A percentile compares a stretch with the other conserved stretches of the same genome.
Conservation (phyloP, 257 asterid genomes). For the Buddleja alternifolia region DNA sequence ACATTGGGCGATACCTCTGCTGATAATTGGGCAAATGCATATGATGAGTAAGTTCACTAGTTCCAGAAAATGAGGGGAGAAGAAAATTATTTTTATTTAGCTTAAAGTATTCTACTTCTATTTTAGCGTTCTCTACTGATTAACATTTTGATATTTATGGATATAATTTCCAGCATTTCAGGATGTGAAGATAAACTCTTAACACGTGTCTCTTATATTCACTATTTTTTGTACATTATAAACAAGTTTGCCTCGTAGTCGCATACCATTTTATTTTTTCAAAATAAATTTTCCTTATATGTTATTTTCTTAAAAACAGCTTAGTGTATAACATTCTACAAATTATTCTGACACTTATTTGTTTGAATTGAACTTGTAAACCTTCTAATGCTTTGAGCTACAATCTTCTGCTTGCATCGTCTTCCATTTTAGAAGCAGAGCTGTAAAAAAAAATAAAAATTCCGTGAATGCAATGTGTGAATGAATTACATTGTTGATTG, state of each 20-base stretch:
- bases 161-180: slow-evolving; percentile 12
- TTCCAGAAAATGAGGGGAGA: slow-evolving; percentile 9
- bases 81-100: background rate
- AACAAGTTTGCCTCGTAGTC: background rate
- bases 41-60: slow-evolving; percentile 81
- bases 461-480: slow-evolving; percentile 12
- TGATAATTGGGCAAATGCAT: slow-evolving; percentile 91
- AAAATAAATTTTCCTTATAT: background rate
- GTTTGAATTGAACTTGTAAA: slow-evolving; percentile 17
- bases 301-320: background rate
- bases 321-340: background rate
- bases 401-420: slow-evolving; percentile 11
- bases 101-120: background rate
- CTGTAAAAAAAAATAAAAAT: background rate
- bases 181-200: background rate
- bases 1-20: slow-evolving; percentile 70
- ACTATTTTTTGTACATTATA: background rate
- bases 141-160: background rate
- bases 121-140: slow-evolving; percentile 6
- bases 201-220: background rate
- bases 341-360: background rate
- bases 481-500: background rate
- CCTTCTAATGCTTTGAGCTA: slow-evolving; percentile 13
- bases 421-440: background rate
- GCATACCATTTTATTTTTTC: background rate